A percentile compares a stretch with the other conserved stretches of the same genome.
phyloP scores from a whole-genome alignment of 495 filamentous ascomycete species.

The Lichenothelia convexa region DNA sequence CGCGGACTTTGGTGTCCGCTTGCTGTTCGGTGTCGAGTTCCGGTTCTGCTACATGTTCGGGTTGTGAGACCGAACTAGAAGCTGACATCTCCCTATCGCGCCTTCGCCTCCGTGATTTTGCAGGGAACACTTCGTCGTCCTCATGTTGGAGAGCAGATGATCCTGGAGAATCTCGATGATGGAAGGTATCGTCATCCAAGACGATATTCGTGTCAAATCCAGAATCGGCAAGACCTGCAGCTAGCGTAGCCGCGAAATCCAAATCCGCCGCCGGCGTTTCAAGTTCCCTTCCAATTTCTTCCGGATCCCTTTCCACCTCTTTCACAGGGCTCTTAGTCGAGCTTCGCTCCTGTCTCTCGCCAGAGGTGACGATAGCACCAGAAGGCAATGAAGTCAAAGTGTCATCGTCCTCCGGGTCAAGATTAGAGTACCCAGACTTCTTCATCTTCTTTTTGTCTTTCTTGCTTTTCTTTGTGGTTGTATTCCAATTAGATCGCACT shows the following conservation, averaged over 20 bases:
- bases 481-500: no score
- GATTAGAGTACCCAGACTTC: no score
- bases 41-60: not conserved
- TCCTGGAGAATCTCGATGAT: slow-evolving; percentile 12
- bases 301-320: no score
- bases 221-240: slow-evolving; percentile 10
- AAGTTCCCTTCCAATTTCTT: not conserved
- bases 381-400: no score
- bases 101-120: slow-evolving; percentile 10
- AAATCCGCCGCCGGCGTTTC: slow-evolving; percentile 5
- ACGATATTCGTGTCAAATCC: slow-evolving; percentile 20
- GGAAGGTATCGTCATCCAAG: slow-evolving; percentile 16
- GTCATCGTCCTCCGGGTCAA: no score
- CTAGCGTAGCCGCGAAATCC: slow-evolving; percentile 13
- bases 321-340: no score
- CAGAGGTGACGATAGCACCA: slow-evolving; percentile 3
- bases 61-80: not conserved
- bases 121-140: slow-evolving; percentile 15
- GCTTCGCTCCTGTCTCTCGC: no score
- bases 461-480: no score
- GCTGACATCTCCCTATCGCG: slow-evolving; percentile 2
- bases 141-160: slow-evolving; percentile 15
- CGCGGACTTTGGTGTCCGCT: not conserved
- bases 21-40: not conserved
- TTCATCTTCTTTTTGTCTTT: no score